Evolutionary conservation across 2,329 filamentous ascomycete genomes (phyloP).

Genomic region (Lachnum nothofagi): DNA sequence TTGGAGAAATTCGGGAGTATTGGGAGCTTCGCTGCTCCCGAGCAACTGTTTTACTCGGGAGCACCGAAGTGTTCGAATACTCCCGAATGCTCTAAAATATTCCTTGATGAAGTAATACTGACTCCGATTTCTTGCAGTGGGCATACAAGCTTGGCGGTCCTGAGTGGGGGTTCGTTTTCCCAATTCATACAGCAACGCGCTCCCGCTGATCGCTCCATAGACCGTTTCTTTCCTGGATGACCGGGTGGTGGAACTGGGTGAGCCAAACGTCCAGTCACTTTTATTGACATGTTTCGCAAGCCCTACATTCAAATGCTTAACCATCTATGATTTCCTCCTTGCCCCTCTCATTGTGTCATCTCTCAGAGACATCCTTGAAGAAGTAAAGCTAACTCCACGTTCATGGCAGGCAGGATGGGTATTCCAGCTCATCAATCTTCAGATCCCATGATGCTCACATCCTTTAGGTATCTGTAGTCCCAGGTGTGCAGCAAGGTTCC

Average conservation of each 20-base stretch:
- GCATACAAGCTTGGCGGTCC: constrained; percentile 35
- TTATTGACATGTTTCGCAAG: no score
- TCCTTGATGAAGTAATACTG: no score
- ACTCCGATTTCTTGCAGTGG: no score
- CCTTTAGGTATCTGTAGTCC: constrained; percentile 31
- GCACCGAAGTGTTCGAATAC: no score
- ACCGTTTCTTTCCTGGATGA: constrained; percentile 38
- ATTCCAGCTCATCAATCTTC: not conserved
- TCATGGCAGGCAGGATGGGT: constrained; percentile 9
- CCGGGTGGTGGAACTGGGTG: constrained; percentile 39
- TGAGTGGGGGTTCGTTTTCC: constrained; percentile 30
- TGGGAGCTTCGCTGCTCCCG: no score
- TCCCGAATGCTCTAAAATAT: no score
- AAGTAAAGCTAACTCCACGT: not conserved
- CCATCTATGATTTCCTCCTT: no score
- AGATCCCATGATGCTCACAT: not conserved
- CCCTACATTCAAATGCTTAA: no score
- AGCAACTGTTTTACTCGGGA: no score
- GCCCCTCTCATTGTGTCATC: no score
- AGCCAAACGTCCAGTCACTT: constrained; percentile 8
- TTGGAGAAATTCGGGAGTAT: no score
- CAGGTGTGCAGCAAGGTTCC: constrained; percentile 37
- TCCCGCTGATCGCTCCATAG: constrained; percentile 10
- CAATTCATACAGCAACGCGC: not conserved
- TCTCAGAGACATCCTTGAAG: no score